Evolutionary conservation across 345 rosid species (phyloP).

Genomic region (Murraya koenigii): DNA sequence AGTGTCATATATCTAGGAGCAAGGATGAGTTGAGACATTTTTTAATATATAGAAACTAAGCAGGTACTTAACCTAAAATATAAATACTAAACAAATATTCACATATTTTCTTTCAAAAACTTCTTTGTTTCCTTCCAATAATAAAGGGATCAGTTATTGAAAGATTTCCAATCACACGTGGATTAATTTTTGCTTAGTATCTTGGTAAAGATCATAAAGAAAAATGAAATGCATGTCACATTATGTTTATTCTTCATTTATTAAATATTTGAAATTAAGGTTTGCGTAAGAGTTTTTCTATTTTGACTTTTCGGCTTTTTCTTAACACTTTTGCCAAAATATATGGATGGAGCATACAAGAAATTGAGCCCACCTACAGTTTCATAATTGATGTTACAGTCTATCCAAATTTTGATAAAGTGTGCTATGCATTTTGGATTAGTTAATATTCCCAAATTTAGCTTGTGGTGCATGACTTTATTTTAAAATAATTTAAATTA

Average conservation of each 20-base stretch:
- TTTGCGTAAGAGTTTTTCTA: not conserved
- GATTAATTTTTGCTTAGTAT: not conserved
- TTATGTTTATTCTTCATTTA: too few species aligned
- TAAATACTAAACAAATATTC: too few species aligned
- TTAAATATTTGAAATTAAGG: not conserved
- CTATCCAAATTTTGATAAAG: not conserved
- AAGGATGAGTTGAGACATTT: too few species aligned
- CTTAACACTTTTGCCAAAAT: not conserved
- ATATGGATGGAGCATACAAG: not conserved
- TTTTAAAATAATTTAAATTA: too few species aligned
- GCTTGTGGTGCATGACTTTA: too few species aligned
- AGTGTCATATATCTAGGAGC: too few species aligned
- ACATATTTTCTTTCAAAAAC: too few species aligned
- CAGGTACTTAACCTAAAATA: too few species aligned
- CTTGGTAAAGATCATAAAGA: not conserved
- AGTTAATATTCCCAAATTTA: too few species aligned
- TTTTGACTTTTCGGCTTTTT: not conserved
- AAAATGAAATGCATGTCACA: not conserved
- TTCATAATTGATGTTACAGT: not conserved
- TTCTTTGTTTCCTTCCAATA: not conserved
- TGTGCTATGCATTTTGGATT: not conserved
- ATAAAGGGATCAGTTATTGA: not conserved
- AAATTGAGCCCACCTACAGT: not conserved
- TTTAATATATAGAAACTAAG: too few species aligned
- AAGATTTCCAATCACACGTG: not conserved